These are phyloP conservation scores for Bryum argenteum DNA, from an alignment of 225 moss, liverwort and hornwort species.

Conservation along the genomic window DNA sequence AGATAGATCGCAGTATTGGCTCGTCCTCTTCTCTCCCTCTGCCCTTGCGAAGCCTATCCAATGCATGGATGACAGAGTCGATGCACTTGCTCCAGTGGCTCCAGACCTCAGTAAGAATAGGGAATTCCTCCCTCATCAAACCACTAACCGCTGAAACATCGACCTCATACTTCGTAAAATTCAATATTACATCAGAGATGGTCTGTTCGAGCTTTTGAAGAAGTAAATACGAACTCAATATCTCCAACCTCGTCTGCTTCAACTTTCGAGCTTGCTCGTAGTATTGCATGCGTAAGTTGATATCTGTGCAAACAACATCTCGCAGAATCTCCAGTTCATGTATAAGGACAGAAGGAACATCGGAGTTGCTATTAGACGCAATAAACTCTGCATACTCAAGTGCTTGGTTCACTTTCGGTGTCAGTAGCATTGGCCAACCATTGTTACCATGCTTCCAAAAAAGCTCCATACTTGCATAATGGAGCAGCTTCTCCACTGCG, in stretches of 20 bases:
- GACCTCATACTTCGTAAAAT: not conserved
- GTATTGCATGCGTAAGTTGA: constrained; percentile 6
- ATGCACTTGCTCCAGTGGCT: constrained; percentile 35
- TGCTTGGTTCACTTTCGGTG: not conserved
- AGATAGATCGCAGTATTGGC: constrained; percentile 33
- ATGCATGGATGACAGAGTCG: constrained; percentile 29
- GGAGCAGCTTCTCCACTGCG: constrained; percentile 48
- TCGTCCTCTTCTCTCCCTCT: constrained; percentile 53
- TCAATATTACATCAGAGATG: not conserved
- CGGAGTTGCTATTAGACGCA: not conserved
- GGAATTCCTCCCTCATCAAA: constrained; percentile 3
- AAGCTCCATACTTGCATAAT: constrained; percentile 40
- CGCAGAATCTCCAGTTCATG: constrained; percentile 36
- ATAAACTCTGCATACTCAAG: constrained; percentile 27
- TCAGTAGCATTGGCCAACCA: not conserved
- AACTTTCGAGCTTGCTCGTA: constrained; percentile 19
- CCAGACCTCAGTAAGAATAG: constrained; percentile 39
- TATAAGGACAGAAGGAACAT: constrained; percentile 17
- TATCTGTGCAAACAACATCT: not conserved
- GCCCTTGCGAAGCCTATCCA: constrained; percentile 33
- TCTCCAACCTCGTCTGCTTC: constrained; percentile 31
- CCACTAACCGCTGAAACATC: not conserved
- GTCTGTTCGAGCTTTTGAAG: not conserved
- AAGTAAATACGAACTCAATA: constrained; percentile 32
- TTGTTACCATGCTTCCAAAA: constrained; percentile 39